Conservation (phyloP, 371 early-diverging fungal species). For the Circinella minor region DNA sequence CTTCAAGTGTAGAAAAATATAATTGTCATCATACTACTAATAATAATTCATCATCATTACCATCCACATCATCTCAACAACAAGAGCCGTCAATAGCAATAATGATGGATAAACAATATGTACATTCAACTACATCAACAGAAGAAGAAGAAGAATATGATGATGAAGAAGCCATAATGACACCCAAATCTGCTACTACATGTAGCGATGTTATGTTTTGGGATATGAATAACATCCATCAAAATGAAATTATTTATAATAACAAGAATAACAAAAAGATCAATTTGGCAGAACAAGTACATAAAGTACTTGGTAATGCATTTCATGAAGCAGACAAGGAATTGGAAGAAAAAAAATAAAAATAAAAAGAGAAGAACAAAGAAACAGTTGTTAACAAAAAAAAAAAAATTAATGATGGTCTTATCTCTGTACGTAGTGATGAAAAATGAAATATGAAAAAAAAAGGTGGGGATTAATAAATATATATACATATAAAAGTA, state of each 20-base stretch:
- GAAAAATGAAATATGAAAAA: too few species aligned
- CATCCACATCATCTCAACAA: too few species aligned
- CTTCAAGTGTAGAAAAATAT: background rate
- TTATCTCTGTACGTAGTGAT: too few species aligned
- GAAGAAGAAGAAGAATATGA: background rate
- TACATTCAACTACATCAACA: background rate
- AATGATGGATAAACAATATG: background rate
- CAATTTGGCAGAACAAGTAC: slow-evolving; percentile 1
- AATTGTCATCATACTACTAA: background rate
- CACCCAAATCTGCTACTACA: background rate
- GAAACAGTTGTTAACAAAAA: too few species aligned
- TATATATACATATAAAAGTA: too few species aligned
- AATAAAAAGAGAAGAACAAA: too few species aligned
- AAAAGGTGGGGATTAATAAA: too few species aligned
- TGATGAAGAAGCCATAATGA: background rate
- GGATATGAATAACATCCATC: background rate
- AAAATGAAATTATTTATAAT: background rate
- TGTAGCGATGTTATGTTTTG: background rate
- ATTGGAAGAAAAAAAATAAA: background rate
- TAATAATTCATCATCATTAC: too few species aligned
- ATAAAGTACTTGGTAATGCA: background rate
- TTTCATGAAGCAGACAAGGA: slow-evolving; percentile 3
- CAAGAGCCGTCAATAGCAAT: background rate
- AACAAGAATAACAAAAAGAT: background rate
- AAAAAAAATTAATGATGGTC: too few species aligned